Percentiles rank a stretch among this genome's conserved stretches.
phyloP scores from a whole-genome alignment of 495 filamentous ascomycete genomes.

The Aspergillus baeticus region DNA sequence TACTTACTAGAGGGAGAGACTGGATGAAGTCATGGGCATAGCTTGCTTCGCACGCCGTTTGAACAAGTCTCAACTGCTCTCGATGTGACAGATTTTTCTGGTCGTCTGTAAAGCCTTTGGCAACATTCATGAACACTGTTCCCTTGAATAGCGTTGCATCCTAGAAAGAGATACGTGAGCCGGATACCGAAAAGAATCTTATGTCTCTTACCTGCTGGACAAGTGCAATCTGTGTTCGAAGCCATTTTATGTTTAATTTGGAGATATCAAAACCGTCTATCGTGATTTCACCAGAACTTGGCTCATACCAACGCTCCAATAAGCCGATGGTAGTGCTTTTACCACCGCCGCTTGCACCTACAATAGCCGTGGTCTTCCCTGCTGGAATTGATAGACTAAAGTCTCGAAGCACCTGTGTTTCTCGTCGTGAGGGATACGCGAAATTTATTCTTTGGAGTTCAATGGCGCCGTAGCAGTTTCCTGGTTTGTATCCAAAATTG shows the following conservation, averaged over 20 bases:
- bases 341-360: conserved; percentile 59
- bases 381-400: conserved; percentile 39
- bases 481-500: conserved; percentile 21
- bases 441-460: conserved; percentile 46
- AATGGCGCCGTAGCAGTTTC: neutral
- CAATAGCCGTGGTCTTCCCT: conserved; percentile 50
- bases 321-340: conserved; percentile 94
- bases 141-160: conserved; percentile 72
- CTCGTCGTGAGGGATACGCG: conserved; percentile 49
- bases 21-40: conserved; percentile 92
- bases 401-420: conserved; percentile 33
- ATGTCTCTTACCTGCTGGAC: conserved; percentile 47
- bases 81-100: conserved; percentile 55
- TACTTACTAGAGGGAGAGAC: conserved; percentile 51
- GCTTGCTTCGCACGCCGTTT: conserved; percentile 80
- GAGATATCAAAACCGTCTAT: conserved; percentile 82
- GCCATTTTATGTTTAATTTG: conserved; percentile 81
- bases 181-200: too few species aligned
- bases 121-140: conserved; percentile 84
- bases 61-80: conserved; percentile 63
- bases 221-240: conserved; percentile 84
- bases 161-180: conserved; percentile 42
- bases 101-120: conserved; percentile 83
- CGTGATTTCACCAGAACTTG: conserved; percentile 72
- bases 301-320: conserved; percentile 89